Base-by-base conservation (phyloP, 1,139 yeast species). In the Lodderomyces pseudojiufengensis region DNA sequence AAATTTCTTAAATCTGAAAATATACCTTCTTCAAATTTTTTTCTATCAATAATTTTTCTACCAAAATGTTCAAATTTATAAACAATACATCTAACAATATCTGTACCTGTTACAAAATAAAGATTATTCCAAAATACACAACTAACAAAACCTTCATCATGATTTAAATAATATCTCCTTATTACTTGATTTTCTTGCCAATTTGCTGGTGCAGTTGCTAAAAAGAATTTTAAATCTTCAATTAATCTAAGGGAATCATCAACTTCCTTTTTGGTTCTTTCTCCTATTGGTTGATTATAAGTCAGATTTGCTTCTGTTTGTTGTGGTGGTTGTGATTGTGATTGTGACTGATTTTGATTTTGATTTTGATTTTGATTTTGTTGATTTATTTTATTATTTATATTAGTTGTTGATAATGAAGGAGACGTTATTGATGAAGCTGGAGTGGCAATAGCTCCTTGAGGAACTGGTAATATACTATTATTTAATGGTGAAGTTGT, bases 21-120 rank as follows among this genome's bases (percentile, higher is more conserved):
- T 35, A 92, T 80, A 26, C 97, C 97, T 63, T 92, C 98, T 64
- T 92, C 98, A 55, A 92, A 92, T 63, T 92, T 92, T 61, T 92
- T 90, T 47, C 95, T 70, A 57, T 92, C 96, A 26, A 78, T 60
- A 32, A 92, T 81, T 46, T 77, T 77, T 40, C 97, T 69, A 3
- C 98, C 98, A 63, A 92, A 86, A 49, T 88, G 92, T 50, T 83
- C 83, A 64, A 92, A 85, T 47, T 94, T 79, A 59, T 85, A 92
- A 18, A 90, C 84, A 36, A 94, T 78, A 56, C 95, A 85, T 41
- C 96, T 77, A 29, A 92, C 96, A 40, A 92, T 90, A 64, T 92
- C 98, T 0, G 97, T 92, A 5, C 98, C 98, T 1, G 97, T 90
- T 35, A 92, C 76, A 59, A 85, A 88, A 55, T 84, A 92, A 13